Conservation (phyloP, 2,329 filamentous ascomycete species). For the Monosporascus sp. region DNA sequence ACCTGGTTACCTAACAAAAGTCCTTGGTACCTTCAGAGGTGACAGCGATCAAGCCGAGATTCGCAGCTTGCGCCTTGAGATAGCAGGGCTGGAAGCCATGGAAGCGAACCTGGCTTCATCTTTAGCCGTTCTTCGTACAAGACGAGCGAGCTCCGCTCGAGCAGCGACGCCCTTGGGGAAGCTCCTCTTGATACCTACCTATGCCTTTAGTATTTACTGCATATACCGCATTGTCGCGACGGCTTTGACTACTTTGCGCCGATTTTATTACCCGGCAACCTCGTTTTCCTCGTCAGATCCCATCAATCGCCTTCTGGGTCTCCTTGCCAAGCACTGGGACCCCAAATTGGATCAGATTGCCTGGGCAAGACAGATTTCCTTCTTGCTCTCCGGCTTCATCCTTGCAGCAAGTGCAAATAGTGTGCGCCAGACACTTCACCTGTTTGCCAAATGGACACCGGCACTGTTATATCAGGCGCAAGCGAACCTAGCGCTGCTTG, state of each 20-base stretch:
- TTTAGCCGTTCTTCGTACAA: constrained; percentile 56
- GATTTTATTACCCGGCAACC: constrained; percentile 41
- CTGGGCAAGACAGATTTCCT: constrained; percentile 82
- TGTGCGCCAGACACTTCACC: constrained; percentile 77
- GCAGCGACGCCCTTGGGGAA: constrained; percentile 64
- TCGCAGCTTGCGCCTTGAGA: constrained; percentile 63
- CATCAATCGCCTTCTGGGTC: constrained; percentile 74
- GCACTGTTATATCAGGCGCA: constrained; percentile 66
- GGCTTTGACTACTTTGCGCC: constrained; percentile 60
- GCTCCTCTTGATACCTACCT: constrained; percentile 56
- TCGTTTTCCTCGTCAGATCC: constrained; percentile 70
- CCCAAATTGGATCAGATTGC: constrained; percentile 74
- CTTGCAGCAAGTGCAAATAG: constrained; percentile 76
- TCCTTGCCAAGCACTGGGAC: constrained; percentile 79
- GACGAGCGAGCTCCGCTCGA: constrained; percentile 59
- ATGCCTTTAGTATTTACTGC: constrained; percentile 75
- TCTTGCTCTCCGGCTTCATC: constrained; percentile 76
- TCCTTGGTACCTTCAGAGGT: constrained; percentile 66
- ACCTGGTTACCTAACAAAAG: constrained; percentile 64
- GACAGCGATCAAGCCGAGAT: constrained; percentile 57
- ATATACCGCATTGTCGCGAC: constrained; percentile 77
- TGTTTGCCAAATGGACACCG: constrained; percentile 73
- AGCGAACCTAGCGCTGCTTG: constrained; percentile 71
- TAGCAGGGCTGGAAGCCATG: constrained; percentile 77
- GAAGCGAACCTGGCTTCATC: constrained; percentile 63